Base-by-base conservation (phyloP, 2,329 filamentous ascomycete genomes). In the Tolypocladium nubicola region DNA sequence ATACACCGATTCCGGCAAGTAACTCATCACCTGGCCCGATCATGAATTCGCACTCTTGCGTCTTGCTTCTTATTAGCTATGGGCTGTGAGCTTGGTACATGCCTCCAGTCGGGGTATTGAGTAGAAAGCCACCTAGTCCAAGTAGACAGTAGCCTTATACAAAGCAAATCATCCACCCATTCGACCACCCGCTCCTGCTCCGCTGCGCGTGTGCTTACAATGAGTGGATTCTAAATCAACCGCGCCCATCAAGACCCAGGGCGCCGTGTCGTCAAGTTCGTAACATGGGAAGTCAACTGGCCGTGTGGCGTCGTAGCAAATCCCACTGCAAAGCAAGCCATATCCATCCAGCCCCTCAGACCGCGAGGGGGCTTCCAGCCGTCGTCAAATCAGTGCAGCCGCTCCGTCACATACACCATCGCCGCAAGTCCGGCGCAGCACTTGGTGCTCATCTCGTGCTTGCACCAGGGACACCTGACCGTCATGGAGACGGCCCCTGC, bases 361-460 rank as follows among this genome's bases (percentile, higher is more conserved):
- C 11, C 35, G 35, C 8, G 38, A 16, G 3, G 37, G 37, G 37
- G 38, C 38, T 21, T 41, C 19, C 19, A 21, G n/a, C 19, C 7
- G 26, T 30, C 47, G 9, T n/a, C 10, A 37, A 7, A n/a, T 53
- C 49, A 76, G 64, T 86, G 82, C 54, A 86, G 67, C 59, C 81
- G 80, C 68, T 89, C 84, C 64, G 82, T 82, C 63, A 89, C 72
- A 60, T 85, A 82, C 4, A 90, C 80, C 50, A 86, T 76, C 1
- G 86, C 83, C 13, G 83, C 82, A 71, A 86, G 86, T 9, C 85
- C 86, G 13, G 85, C 79, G 67, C 87, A 90, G 70, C 87, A 90
- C 58, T 72, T 74, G 16, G 79, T 85, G 62, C 77, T 85, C 86
- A 90, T 89, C 54, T 80, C 79, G 71, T 90, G 87, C 49, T 76